Evolutionary conservation across 768 basidiomycete genomes (phyloP).

Genomic region (Agrocybe praecox): DNA sequence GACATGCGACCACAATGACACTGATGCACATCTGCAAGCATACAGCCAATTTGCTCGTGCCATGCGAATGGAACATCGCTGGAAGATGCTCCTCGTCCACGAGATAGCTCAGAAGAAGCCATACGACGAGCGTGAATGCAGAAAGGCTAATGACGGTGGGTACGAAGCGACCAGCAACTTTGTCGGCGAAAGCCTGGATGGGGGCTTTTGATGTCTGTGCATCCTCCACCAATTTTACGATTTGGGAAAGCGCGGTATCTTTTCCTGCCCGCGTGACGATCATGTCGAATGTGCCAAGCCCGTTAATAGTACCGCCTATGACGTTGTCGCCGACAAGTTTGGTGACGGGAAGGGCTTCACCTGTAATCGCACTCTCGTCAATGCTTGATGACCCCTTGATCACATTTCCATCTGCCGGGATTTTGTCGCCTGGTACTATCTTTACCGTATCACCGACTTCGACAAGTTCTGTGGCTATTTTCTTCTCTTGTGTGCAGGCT

Average conservation of each 20-base stretch:
- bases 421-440: slow-evolving; percentile 93
- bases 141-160: slow-evolving; percentile 88
- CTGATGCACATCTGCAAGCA: slow-evolving; percentile 98
- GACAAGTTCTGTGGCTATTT: slow-evolving; percentile 90
- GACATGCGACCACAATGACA: slow-evolving; percentile 97
- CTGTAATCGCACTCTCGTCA: slow-evolving; percentile 96
- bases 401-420: slow-evolving; percentile 95
- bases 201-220: slow-evolving; percentile 98
- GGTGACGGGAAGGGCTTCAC: slow-evolving; percentile 86
- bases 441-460: slow-evolving; percentile 94
- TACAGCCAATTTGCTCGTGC: slow-evolving; percentile 83
- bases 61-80: slow-evolving; percentile 81
- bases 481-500: slow-evolving; percentile 81
- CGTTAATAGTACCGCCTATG: slow-evolving; percentile 97
- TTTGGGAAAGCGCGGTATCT: slow-evolving; percentile 95
- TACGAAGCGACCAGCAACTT: slow-evolving; percentile 93
- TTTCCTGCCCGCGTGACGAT: slow-evolving; percentile 92
- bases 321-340: slow-evolving; percentile 86
- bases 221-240: slow-evolving; percentile 95
- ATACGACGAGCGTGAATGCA: slow-evolving; percentile 75
- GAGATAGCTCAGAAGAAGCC: slow-evolving; percentile 75
- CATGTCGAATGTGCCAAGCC: slow-evolving; percentile 97
- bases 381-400: slow-evolving; percentile 83
- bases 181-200: slow-evolving; percentile 96
- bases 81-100: slow-evolving; percentile 66